A percentile compares a stretch with the other conserved stretches of the same genome.
These are phyloP conservation scores for Kuraishia molischiana DNA, from an alignment of 805 yeast species.

Conservation along the genomic window DNA sequence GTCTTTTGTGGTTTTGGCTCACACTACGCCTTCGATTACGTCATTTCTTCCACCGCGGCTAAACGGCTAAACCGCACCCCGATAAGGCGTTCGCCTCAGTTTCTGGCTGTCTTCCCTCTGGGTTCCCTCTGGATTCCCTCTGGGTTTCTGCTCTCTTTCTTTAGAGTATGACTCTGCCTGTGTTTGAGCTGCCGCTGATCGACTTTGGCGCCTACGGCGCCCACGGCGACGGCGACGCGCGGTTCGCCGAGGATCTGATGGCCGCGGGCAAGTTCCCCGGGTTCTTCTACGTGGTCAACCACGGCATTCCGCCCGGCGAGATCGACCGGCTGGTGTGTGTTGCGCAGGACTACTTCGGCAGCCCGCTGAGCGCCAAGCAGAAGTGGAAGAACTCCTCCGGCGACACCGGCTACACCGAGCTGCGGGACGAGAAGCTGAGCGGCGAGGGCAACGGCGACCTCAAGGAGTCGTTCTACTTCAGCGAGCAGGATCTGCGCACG, in stretches of 20 bases:
- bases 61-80: no score
- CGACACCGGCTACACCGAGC: constrained; percentile 29
- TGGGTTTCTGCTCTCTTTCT: no score
- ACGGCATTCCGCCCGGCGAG: constrained; percentile 14
- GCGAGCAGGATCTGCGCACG: constrained; percentile 18
- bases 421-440: constrained; percentile 24
- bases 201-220: background rate
- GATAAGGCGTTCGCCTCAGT: no score
- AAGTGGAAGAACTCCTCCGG: background rate
- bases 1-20: no score
- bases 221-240: background rate
- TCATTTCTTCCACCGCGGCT: no score
- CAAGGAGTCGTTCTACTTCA: constrained; percentile 29
- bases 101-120: no score
- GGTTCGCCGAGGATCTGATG: background rate
- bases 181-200: background rate
- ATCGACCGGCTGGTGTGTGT: constrained; percentile 12
- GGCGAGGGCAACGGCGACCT: constrained; percentile 23
- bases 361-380: background rate
- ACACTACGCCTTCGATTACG: no score
- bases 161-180: no score
- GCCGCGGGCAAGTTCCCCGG: constrained; percentile 7
- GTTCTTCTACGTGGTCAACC: constrained; percentile 20
- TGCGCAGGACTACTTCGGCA: constrained; percentile 14
- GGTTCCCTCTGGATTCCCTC: no score